phyloP scores from a whole-genome alignment of 2,329 filamentous ascomycete species.

The Leptographium galeiforme region DNA sequence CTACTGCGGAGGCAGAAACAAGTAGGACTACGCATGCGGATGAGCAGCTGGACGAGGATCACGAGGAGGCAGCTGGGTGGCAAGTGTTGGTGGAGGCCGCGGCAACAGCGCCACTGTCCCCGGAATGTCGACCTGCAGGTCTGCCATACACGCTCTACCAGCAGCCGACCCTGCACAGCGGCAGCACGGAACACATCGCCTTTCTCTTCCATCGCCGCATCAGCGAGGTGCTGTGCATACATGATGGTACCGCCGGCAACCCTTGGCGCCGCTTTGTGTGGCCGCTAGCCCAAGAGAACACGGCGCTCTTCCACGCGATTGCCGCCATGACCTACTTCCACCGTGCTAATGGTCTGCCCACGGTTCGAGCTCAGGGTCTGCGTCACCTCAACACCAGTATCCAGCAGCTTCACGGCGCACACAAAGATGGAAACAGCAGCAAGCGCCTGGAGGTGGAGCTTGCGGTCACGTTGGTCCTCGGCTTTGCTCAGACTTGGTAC shows the following conservation, averaged over 20 bases:
- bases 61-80: background rate
- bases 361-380: background rate
- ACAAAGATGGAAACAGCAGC: no score
- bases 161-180: background rate
- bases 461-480: background rate
- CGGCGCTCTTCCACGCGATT: constrained; percentile 1
- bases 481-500: constrained; percentile 4
- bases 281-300: constrained; percentile 3
- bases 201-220: constrained; percentile 2
- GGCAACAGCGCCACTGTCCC: background rate
- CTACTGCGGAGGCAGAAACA: no score
- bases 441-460: background rate
- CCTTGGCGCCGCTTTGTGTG: constrained; percentile 4
- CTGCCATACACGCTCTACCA: background rate
- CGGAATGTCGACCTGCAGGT: background rate
- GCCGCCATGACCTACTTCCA: constrained; percentile 6
- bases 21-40: no score
- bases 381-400: constrained; percentile 2
- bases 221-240: constrained; percentile 3
- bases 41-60: background rate
- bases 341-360: background rate
- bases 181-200: constrained; percentile 4
- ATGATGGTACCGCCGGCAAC: background rate
- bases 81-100: background rate
- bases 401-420: background rate